Evolutionary conservation across 495 filamentous ascomycete genomes (phyloP), one percentile per base, ranked within the genome.

Genomic region (Lindgomyces ingoldianus): DNA sequence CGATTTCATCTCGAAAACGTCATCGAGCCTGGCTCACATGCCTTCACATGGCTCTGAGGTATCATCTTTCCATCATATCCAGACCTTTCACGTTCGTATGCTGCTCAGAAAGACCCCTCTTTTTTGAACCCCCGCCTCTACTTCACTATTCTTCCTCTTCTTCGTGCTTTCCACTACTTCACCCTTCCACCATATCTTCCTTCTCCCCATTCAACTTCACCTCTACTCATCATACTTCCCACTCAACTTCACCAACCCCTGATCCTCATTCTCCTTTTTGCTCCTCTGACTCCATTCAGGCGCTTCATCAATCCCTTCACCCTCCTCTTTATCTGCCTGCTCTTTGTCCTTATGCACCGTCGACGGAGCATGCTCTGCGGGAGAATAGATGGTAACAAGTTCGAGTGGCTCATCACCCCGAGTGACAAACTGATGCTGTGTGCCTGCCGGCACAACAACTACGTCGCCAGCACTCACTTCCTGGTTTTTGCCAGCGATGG

Each of bases 351-450:
- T 71, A 72, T 87, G 85, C 45, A 86, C 82, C 14, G 82, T 83
- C 29, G 73, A 77, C 1, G 81, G 71, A 48, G 80, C 76, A 68
- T 87, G 85, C 70, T 87, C 84, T 0, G 85, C 84, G 0, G 84
- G 83, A 0, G 80, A 80, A 67, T 87, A 88, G n/a, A 87, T 79
- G 0, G 83, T 87, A 18, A 86, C 81, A 21, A 87, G 72, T 57
- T 85, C 82, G 67, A 86, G 67, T 12, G 81, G 78, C 22, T 73
- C 74, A 6, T 76, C 71, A 1, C 81, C 83, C 19, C 75, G 83
- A 63, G 86, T 87, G n/a, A 87, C 72, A 65, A 88, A 87, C 67
- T 87, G 84, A 68, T 88, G 85, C 73, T 86, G 82, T 11, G 85
- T 87, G 0, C 85, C 84, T 0, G 85, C 85, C 0, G 85, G 85